phyloP scores from a whole-genome alignment of 2,329 filamentous ascomycete species.

The Verticillium longisporum region DNA sequence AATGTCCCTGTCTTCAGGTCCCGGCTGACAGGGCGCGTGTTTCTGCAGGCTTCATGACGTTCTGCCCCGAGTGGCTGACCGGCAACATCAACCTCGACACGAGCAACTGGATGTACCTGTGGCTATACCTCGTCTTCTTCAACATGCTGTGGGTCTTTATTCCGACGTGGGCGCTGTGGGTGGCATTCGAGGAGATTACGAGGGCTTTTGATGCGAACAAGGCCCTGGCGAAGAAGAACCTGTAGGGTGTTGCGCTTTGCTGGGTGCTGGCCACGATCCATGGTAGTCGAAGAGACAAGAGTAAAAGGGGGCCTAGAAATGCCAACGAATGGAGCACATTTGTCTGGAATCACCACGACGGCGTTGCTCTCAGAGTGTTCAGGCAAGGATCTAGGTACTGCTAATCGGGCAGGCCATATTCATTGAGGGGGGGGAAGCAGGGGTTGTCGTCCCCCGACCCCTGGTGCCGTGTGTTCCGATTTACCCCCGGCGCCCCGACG shows the following conservation, averaged over 20 bases:
- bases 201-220: constrained; percentile 38
- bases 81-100: constrained; percentile 55
- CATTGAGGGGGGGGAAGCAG: neutral
- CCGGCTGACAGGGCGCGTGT: neutral
- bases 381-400: neutral
- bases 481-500: neutral
- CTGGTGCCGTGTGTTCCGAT: neutral
- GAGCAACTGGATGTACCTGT: constrained; percentile 62
- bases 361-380: neutral
- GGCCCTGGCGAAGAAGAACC: constrained; percentile 20
- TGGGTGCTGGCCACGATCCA: neutral
- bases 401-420: neutral
- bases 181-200: constrained; percentile 47
- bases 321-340: no score
- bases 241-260: neutral
- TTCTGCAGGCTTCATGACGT: constrained; percentile 59
- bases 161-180: constrained; percentile 51
- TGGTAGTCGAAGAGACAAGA: no score
- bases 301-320: no score
- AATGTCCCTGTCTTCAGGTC: neutral
- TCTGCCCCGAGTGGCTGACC: constrained; percentile 62
- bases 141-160: constrained; percentile 62
- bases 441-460: neutral
- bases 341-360: no score
- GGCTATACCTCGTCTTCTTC: constrained; percentile 64